Evolutionary conservation across 73 alveolate genomes (phyloP), one percentile per base, ranked within the genome.

Genomic region (Loxodes magnus): DNA sequence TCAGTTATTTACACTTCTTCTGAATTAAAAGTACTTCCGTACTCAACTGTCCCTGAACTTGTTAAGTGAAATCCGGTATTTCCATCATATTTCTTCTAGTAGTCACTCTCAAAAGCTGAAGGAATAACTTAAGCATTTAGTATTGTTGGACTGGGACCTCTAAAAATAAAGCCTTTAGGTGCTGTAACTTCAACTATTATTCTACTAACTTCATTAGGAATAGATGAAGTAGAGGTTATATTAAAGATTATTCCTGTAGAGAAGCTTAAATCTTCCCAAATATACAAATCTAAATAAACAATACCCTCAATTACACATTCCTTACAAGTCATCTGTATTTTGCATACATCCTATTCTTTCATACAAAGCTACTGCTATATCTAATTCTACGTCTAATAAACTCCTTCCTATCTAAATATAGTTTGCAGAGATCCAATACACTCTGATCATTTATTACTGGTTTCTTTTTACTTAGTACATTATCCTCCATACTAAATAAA

Each of bases 221-320:
- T 46, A 7, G 59, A 46, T 21, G 59, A 46, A 46, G 19, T 46
- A n/a, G 52, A 22, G 0, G 59, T 46, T 17, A 46, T n/a, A 24
- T 46, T 46, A 12, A 46, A 37, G 9, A 12, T 7, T n/a, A 46
- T 46, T 25, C 39, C 59, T 46, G 59, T 0, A 46, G 50, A 17
- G 17, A 1, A 46, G 26, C 59, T 46, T 1, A 46, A 24, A 10
- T 10, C n/a, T 2, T 25, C 59, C 15, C n/a, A 9, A 16, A 25
- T 7, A 1, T 1, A 10, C 9, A 46, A 5, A 46, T 7, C 7
- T 25, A 46, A 25, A 10, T 25, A 7, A 10, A 19, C 59, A 1
- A 0, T 41, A 12, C 22, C 34, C n/a, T 2, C 5, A 0, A 46
- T 19, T 16, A 10, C 59, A 10, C 59, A 16, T 25, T 46, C 27